Percentiles rank a stretch among this genome's conserved stretches.
Conservation (phyloP, 805 yeast species). For the Cyberlindnera subsufficiens region DNA sequence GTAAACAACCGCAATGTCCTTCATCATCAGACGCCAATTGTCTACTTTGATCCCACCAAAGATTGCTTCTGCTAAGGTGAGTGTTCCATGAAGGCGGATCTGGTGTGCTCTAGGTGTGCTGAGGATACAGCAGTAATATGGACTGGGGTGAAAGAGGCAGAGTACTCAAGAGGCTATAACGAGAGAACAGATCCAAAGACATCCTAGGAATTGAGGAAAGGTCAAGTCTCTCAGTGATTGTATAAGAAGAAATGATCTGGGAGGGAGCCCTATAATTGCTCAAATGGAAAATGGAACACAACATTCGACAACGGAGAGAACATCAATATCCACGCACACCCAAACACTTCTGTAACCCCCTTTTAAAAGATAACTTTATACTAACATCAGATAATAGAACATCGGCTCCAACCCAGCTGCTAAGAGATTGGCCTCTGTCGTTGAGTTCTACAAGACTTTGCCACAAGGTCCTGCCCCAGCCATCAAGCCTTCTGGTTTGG, state of each 20-base stretch:
- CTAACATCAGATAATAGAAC: slow-evolving; percentile 44
- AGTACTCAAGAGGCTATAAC: too few species aligned
- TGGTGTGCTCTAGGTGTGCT: background rate
- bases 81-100: slow-evolving; percentile 26
- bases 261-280: too few species aligned
- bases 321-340: too few species aligned
- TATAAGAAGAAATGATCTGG: too few species aligned
- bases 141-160: too few species aligned
- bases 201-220: too few species aligned
- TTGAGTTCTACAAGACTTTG: slow-evolving; percentile 88
- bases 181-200: too few species aligned
- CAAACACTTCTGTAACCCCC: background rate
- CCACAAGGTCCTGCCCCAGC: slow-evolving; percentile 91
- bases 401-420: slow-evolving; percentile 95
- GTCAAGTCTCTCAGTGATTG: too few species aligned
- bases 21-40: slow-evolving; percentile 84
- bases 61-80: slow-evolving; percentile 90
- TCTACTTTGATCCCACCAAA: slow-evolving; percentile 98
- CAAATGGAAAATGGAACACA: too few species aligned
- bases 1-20: slow-evolving; percentile 49
- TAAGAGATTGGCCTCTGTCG: slow-evolving; percentile 92
- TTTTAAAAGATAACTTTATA: slow-evolving; percentile 3
- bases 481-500: slow-evolving; percentile 59
- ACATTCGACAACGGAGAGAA: too few species aligned
- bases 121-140: background rate